Conservation (phyloP, 2,329 filamentous ascomycete genomes). For the Mycocentrospora acerina region DNA sequence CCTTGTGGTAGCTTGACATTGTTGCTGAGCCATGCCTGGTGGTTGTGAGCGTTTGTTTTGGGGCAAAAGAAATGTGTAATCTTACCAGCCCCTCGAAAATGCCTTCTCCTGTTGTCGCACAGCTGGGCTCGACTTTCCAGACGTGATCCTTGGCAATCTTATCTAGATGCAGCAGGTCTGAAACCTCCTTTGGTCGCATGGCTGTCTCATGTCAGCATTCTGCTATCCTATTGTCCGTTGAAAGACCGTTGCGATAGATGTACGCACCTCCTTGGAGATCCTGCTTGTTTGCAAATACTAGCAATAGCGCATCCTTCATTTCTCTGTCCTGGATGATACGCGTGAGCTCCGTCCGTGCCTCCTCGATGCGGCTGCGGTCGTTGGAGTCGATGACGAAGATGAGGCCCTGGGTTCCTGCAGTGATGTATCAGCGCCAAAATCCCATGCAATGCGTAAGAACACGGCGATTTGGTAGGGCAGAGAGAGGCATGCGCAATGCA, state of each 20-base stretch:
- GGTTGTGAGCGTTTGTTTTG: slow-evolving; percentile 10
- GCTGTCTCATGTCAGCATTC: slow-evolving; percentile 38
- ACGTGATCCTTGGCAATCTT: slow-evolving; percentile 55
- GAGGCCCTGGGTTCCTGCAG: slow-evolving; percentile 84
- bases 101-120: slow-evolving; percentile 55
- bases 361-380: slow-evolving; percentile 96
- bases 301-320: slow-evolving; percentile 91
- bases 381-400: slow-evolving; percentile 99
- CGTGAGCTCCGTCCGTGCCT: slow-evolving; percentile 94
- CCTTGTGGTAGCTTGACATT: slow-evolving; percentile 50
- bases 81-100: slow-evolving; percentile 55
- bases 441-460: background rate
- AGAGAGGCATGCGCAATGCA: slow-evolving; percentile 14
- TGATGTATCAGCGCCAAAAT: slow-evolving; percentile 8
- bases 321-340: slow-evolving; percentile 99
- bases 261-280: slow-evolving; percentile 82
- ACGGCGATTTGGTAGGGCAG: slow-evolving; percentile 5
- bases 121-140: slow-evolving; percentile 58
- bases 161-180: slow-evolving; percentile 50
- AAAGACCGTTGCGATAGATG: background rate
- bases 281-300: slow-evolving; percentile 99
- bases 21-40: slow-evolving; percentile 51
- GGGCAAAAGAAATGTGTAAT: background rate
- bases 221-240: background rate
- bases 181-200: slow-evolving; percentile 54